Evolutionary conservation across 2,329 filamentous ascomycete species (phyloP).

Genomic region (Neonectria neomacrospora): DNA sequence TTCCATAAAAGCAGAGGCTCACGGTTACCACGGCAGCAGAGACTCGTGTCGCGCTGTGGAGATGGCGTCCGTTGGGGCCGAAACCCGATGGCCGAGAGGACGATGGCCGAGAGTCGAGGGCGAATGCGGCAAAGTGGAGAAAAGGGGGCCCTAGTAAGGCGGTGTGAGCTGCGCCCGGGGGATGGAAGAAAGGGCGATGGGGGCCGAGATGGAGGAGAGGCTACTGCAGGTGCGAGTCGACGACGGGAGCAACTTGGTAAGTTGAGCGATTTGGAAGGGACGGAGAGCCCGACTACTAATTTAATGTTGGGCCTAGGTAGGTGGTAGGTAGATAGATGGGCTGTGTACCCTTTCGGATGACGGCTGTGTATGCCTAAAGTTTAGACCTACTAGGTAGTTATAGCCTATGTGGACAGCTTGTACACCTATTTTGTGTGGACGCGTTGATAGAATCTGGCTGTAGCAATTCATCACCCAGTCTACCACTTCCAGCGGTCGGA

Average conservation of each 20-base stretch:
- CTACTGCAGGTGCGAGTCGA: constrained; percentile 1
- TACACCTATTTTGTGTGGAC: neutral
- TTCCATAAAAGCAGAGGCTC: neutral
- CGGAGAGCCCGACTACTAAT: too few relatives aligned
- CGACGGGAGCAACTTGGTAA: neutral
- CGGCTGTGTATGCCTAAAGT: too few relatives aligned
- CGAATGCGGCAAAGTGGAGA: constrained; percentile 8
- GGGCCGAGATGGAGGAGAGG: neutral
- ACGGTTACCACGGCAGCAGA: constrained; percentile 18
- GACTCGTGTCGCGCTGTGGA: neutral
- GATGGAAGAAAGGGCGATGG: neutral
- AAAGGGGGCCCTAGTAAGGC: neutral
- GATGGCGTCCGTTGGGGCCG: neutral
- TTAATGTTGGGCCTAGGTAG: too few relatives aligned
- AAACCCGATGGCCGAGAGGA: neutral
- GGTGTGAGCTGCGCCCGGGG: neutral
- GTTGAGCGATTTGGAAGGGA: too few relatives aligned
- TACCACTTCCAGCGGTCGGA: neutral
- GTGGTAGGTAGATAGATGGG: too few relatives aligned
- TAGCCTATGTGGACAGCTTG: too few relatives aligned
- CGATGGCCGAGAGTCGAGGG: neutral
- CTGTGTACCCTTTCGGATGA: too few relatives aligned
- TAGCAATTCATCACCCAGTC: neutral
- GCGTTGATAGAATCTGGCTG: neutral
- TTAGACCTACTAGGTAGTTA: too few relatives aligned